These are phyloP conservation scores for Pseudogymnoascus sp. DNA, from an alignment of 2,329 filamentous ascomycete species.

Conservation along the genomic window DNA sequence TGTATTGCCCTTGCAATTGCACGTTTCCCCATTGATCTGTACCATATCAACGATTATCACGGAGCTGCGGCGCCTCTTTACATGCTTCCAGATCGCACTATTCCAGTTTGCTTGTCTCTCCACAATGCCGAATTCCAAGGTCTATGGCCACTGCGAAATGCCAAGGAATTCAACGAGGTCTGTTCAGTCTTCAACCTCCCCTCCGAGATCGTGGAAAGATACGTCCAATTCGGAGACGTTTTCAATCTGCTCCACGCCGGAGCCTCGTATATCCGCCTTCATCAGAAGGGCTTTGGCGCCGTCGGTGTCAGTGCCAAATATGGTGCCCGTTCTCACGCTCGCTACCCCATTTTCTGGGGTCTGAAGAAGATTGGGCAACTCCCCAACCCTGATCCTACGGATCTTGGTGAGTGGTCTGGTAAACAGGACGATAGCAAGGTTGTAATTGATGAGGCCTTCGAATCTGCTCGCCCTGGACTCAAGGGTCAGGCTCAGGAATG, in stretches of 20 bases:
- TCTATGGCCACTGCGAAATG: constrained; percentile 60
- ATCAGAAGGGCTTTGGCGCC: constrained; percentile 62
- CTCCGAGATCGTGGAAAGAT: constrained; percentile 53
- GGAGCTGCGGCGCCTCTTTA: constrained; percentile 59
- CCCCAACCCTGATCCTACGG: constrained; percentile 61
- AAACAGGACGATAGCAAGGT: constrained; percentile 41
- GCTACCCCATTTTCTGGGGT: constrained; percentile 63
- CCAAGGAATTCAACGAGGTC: constrained; percentile 56
- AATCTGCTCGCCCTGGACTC: constrained; percentile 46
- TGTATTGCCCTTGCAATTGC: constrained; percentile 59
- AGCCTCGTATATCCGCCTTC: constrained; percentile 58
- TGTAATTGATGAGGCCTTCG: constrained; percentile 50
- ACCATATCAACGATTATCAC: constrained; percentile 63
- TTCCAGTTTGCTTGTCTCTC: constrained; percentile 57
- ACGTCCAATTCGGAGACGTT: constrained; percentile 45
- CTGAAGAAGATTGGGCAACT: constrained; percentile 63
- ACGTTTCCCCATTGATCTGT: constrained; percentile 58
- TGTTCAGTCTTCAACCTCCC: constrained; percentile 61
- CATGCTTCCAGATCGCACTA: constrained; percentile 51
- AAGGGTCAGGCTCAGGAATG: constrained; percentile 60
- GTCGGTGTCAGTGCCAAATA: constrained; percentile 65
- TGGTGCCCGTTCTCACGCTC: constrained; percentile 58
- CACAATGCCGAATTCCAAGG: constrained; percentile 67
- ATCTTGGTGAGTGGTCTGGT: constrained; percentile 50
- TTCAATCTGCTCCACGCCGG: constrained; percentile 63